Percentiles rank a stretch among this genome's conserved stretches.
These are phyloP conservation scores for Starmerella tilneyi DNA, from an alignment of 805 yeast genomes.

Conservation along the genomic window DNA sequence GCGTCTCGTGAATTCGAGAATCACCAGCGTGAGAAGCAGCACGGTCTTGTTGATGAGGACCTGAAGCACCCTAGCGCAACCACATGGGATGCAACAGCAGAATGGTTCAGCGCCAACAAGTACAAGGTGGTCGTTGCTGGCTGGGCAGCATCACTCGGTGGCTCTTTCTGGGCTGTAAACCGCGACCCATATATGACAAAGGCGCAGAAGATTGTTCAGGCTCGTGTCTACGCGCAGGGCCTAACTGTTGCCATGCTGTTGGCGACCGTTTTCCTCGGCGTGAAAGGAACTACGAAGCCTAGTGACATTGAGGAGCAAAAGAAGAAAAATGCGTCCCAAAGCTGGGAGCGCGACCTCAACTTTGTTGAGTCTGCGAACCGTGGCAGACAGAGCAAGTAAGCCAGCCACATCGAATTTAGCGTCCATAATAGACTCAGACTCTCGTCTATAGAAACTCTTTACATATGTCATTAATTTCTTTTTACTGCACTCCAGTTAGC, in stretches of 20 bases:
- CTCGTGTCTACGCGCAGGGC: conserved; percentile 87
- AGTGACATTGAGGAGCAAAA: conserved; percentile 7
- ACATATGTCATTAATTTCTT: background rate
- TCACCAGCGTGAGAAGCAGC: conserved; percentile 41
- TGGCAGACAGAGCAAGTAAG: background rate
- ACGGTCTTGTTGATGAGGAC: conserved; percentile 10
- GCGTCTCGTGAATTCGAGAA: conserved; percentile 60
- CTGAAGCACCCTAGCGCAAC: conserved; percentile 1
- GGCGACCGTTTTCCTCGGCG: conserved; percentile 32
- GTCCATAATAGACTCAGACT: background rate
- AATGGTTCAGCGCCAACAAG: conserved; percentile 19
- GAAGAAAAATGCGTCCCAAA: conserved; percentile 10
- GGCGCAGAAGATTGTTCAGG: conserved; percentile 76
- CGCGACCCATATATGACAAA: conserved; percentile 63
- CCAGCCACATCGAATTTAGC: background rate
- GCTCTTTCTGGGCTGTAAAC: conserved; percentile 67
- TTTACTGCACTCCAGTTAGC: background rate
- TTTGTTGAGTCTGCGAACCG: conserved; percentile 22
- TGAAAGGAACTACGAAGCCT: conserved; percentile 6
- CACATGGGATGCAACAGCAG: conserved; percentile 1
- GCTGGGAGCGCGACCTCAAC: conserved; percentile 25
- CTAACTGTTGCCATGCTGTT: conserved; percentile 61
- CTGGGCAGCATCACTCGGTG: conserved; percentile 75
- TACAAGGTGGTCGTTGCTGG: conserved; percentile 49
- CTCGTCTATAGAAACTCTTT: background rate